A percentile compares a stretch with the other conserved stretches of the same genome.
Conservation (phyloP, 176 grass and related monocot genomes). For the Dendrocalamus sinicus region DNA sequence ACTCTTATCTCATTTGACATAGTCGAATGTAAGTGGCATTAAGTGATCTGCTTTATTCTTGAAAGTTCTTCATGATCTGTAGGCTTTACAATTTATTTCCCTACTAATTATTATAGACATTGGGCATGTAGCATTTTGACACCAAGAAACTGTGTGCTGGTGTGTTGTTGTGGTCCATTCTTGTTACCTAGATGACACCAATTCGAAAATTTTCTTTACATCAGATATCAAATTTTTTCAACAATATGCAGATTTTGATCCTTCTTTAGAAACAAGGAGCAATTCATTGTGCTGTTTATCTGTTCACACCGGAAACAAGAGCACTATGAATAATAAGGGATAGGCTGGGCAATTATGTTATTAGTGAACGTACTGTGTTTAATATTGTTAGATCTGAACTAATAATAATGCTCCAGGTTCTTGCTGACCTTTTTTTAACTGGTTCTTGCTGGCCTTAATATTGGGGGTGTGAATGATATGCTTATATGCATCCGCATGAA, state of each 20-base stretch:
- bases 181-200: background rate
- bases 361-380: background rate
- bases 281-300: background rate
- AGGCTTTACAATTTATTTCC: background rate
- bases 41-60: background rate
- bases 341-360: background rate
- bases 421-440: background rate
- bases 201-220: background rate
- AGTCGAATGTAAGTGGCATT: background rate
- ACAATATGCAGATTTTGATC: background rate
- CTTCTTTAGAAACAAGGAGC: background rate
- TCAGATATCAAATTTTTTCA: background rate
- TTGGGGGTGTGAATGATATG: background rate
- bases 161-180: background rate
- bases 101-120: background rate
- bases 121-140: conserved; percentile 9
- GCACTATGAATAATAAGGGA: background rate
- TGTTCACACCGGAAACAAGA: background rate
- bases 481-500: background rate
- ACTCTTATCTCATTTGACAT: conserved; percentile 11
- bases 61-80: background rate
- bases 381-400: background rate
- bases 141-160: background rate
- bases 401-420: background rate
- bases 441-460: background rate